phyloP scores from a whole-genome alignment of 495 filamentous ascomycete species.

The Staphylotrichum tortipilum region DNA sequence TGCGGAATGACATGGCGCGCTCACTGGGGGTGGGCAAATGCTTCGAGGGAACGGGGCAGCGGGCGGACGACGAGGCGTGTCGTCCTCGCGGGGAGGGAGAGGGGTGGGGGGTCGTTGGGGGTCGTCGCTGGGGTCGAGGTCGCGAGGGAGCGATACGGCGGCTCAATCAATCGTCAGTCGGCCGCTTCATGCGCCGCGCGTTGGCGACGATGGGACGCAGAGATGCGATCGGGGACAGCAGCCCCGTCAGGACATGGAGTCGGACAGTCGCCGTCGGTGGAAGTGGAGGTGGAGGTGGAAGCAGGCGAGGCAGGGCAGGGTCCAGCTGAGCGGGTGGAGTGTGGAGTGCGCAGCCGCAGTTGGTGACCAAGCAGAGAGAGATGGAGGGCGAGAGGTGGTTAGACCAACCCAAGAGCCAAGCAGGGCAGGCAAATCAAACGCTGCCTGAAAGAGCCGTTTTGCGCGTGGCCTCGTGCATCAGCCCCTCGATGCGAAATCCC shows the following conservation, averaged over 20 bases:
- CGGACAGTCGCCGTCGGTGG: background rate
- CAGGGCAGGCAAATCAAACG: no score
- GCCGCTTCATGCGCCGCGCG: background rate
- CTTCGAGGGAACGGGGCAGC: background rate
- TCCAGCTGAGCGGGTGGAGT: slow-evolving; percentile 3
- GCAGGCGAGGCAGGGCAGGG: background rate
- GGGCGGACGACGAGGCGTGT: background rate
- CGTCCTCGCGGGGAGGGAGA: background rate
- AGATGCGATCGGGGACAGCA: background rate
- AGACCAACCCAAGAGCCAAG: no score
- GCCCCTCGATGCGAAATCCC: background rate
- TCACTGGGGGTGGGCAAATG: background rate
- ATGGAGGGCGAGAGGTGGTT: no score
- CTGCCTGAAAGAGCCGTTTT: background rate
- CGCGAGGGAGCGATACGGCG: background rate
- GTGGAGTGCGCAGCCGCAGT: no score
- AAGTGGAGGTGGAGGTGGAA: background rate
- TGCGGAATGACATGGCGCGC: slow-evolving; percentile 45
- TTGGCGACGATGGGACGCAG: background rate
- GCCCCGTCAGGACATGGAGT: slow-evolving; percentile 1
- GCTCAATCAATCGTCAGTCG: background rate
- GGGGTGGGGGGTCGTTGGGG: background rate
- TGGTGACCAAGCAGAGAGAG: no score
- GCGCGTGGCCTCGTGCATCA: background rate
- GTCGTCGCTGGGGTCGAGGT: background rate